Percentiles rank a stretch among this genome's conserved stretches.
These are phyloP conservation scores for Vanrija humicola DNA, from an alignment of 1,284 basidiomycete genomes.

Conservation along the genomic window DNA sequence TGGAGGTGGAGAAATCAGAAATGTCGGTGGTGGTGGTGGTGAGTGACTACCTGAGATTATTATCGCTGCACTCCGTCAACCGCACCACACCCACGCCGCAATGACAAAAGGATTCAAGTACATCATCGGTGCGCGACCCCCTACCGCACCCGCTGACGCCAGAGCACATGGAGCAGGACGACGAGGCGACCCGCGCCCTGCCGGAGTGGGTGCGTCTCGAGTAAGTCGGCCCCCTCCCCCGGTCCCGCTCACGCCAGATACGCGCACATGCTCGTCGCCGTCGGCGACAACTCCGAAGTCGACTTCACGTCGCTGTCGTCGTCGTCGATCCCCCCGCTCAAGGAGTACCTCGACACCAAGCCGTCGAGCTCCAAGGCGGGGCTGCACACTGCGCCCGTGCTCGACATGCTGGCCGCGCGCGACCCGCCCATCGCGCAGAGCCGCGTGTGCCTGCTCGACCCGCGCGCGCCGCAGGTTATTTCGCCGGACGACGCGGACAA, in stretches of 20 bases:
- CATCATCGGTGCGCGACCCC: slow-evolving; percentile 38
- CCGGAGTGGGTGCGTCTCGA: slow-evolving; percentile 88
- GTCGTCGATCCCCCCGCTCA: slow-evolving; percentile 62
- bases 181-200: slow-evolving; percentile 59
- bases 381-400: slow-evolving; percentile 62
- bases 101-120: slow-evolving; percentile 34
- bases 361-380: slow-evolving; percentile 51
- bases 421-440: slow-evolving; percentile 52
- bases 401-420: slow-evolving; percentile 60
- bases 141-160: neutral
- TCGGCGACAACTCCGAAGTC: slow-evolving; percentile 62
- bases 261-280: slow-evolving; percentile 72
- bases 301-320: slow-evolving; percentile 80
- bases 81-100: neutral
- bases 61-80: neutral
- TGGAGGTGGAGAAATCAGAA: neutral
- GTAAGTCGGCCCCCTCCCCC: slow-evolving; percentile 55
- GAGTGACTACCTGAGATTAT: neutral
- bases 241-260: slow-evolving; percentile 31
- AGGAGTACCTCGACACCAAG: slow-evolving; percentile 45
- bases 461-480: slow-evolving; percentile 67
- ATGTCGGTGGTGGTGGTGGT: neutral
- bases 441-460: slow-evolving; percentile 81
- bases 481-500: slow-evolving; percentile 67
- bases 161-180: slow-evolving; percentile 97